Percentiles rank a stretch among this genome's conserved stretches.
Evolutionary conservation across 2,329 filamentous ascomycete genomes (phyloP).

Genomic region (Sporothrix curviconia): DNA sequence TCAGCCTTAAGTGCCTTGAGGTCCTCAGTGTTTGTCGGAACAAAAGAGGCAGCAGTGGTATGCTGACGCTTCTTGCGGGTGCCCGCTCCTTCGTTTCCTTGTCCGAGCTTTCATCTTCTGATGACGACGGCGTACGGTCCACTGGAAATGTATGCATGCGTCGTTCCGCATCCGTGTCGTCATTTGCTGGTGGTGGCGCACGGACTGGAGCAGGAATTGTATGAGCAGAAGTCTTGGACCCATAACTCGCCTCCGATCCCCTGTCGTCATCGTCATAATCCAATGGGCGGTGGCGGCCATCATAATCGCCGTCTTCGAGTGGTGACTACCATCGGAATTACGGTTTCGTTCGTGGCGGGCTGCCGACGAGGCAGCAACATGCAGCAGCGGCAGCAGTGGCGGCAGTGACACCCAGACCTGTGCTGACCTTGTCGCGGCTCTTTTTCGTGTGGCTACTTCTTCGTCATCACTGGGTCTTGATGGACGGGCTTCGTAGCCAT

Average conservation of each 20-base stretch:
- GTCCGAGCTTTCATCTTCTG: conserved; percentile 12
- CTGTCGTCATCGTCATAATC: neutral
- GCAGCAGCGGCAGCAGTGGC: conserved; percentile 34
- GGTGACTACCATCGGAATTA: neutral
- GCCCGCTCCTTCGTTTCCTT: conserved; percentile 16
- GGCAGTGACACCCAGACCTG: conserved; percentile 43
- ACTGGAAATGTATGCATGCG: neutral
- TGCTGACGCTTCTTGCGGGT: conserved; percentile 25
- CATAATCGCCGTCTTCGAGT: neutral
- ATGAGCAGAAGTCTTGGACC: neutral
- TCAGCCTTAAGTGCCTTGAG: conserved; percentile 30
- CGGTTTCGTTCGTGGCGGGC: conserved; percentile 17
- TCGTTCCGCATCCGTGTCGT: neutral
- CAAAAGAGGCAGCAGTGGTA: conserved; percentile 38
- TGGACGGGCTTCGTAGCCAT: conserved; percentile 27
- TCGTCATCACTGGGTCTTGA: conserved; percentile 21
- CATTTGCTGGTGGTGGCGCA: neutral
- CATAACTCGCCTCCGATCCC: conserved; percentile 19
- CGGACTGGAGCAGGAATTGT: neutral
- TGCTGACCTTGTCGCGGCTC: conserved; percentile 41
- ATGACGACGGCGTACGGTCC: conserved; percentile 12
- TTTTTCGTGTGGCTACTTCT: conserved; percentile 31
- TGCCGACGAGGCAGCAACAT: conserved; percentile 26
- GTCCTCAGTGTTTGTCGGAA: conserved; percentile 47
- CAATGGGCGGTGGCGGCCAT: neutral